Base-by-base conservation (phyloP, 495 filamentous ascomycete genomes). In the Penicillium robsamsonii region DNA sequence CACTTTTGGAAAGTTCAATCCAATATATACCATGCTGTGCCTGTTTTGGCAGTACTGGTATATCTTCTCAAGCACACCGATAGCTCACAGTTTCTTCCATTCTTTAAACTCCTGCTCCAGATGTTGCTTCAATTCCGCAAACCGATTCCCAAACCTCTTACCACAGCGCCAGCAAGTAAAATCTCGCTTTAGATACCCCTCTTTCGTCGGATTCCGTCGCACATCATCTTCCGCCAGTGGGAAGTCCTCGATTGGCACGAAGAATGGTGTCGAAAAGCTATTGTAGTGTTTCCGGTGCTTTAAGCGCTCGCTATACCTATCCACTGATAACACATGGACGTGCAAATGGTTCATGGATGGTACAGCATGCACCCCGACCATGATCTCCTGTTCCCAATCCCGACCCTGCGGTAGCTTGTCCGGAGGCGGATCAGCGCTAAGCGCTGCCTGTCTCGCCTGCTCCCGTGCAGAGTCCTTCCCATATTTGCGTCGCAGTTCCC, bases 341-440 rank as follows among this genome's bases (percentile, higher is more conserved):
- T 98, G 94, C 52, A 98, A 70, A 71, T 97, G 90, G 51, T 84
- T 86, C 94, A 98, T 96, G 18, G 83, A 88, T n/a, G 94, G 94
- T 53, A 84, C 79, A 3, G 89, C 88, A 73, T 98, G 94, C 0
- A 96, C 76, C 20, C 94, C 94, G 15, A 84, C 80, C 41, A 84
- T 79, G 52, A 97, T 79, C 25, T 94, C 90, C n/a, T 69, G 68
- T 38, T 79, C 75, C 88, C 90, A 98, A 67, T 96, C 84, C 18
- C 92, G 75, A 1, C 91, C 91, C 0, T 64, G 57, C 0, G 92
- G 91, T 17, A 90, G 70, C 31, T 78, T 68, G 22, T 78, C 75
- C 4, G 65, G 66, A 11, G 76, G 73, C 6, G 69, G 66, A 49
- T 76, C 68, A 5, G 61, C 61, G 59, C 58, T 71, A n/a, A 91